Evolutionary conservation across 257 asterid genomes (phyloP).

Genomic region (Solanum dulcamara): DNA sequence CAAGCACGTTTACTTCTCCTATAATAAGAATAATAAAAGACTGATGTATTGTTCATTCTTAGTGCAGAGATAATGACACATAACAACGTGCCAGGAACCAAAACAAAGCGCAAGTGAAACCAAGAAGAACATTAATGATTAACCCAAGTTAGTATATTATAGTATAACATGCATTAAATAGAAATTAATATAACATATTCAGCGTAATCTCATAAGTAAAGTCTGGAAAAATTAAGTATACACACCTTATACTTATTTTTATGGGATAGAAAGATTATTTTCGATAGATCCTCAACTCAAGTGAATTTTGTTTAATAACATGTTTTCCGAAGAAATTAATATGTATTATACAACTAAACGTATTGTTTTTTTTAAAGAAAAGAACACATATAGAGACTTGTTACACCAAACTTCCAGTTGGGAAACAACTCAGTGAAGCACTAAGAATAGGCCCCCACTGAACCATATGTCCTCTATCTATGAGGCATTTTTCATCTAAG

Average conservation of each 20-base stretch:
- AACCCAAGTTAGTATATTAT: background rate
- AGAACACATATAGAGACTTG: background rate
- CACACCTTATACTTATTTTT: too few relatives aligned
- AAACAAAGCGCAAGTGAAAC: background rate
- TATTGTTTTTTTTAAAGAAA: background rate
- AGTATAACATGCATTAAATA: background rate
- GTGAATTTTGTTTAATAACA: too few relatives aligned
- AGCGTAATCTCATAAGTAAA: too few relatives aligned
- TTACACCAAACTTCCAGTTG: constrained; percentile 13
- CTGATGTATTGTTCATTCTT: background rate
- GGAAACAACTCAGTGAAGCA: constrained; percentile 25
- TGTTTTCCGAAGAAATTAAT: too few relatives aligned
- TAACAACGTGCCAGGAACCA: background rate
- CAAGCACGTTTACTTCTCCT: background rate
- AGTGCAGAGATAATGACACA: background rate
- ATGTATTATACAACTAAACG: background rate
- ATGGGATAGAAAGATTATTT: background rate
- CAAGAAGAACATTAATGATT: background rate
- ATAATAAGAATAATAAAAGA: background rate
- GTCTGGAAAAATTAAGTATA: too few relatives aligned
- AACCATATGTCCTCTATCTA: constrained; percentile 11
- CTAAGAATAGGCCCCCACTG: constrained; percentile 29
- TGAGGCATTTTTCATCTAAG: constrained; percentile 15
- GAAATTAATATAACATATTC: background rate
- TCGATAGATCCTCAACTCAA: too few relatives aligned